A percentile compares a stretch with the other conserved stretches of the same genome.
Evolutionary conservation across 805 yeast genomes (phyloP).

Genomic region (Candida khao-thaluensis): DNA sequence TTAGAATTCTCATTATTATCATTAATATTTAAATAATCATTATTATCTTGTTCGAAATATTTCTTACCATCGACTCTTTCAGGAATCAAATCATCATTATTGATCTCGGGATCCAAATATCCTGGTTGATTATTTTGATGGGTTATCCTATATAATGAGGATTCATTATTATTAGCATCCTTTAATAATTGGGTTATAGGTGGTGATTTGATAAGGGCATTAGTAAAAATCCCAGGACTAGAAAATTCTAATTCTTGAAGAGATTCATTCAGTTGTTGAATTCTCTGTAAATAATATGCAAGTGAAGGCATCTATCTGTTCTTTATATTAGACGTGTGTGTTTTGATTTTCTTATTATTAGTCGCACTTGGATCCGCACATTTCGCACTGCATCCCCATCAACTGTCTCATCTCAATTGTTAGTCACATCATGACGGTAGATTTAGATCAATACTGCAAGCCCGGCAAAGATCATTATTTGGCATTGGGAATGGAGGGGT

Average conservation of each 20-base stretch:
- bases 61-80: conserved; percentile 52
- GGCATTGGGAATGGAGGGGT: conserved; percentile 93
- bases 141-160: conserved; percentile 45
- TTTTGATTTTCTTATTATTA: conserved; percentile 1
- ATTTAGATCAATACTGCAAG: conserved; percentile 45
- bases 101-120: conserved; percentile 3
- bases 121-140: conserved; percentile 11
- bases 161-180: conserved; percentile 57
- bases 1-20: conserved; percentile 23
- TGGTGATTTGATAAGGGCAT: conserved; percentile 54
- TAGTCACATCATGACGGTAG: conserved; percentile 32
- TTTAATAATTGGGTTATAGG: conserved; percentile 56
- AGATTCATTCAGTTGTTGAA: conserved; percentile 40
- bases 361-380: not conserved
- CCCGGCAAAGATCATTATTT: conserved; percentile 52
- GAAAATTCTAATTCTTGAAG: conserved; percentile 47
- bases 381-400: not conserved
- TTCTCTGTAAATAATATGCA: conserved; percentile 26
- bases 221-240: conserved; percentile 63
- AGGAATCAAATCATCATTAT: conserved; percentile 21
- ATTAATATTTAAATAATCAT: conserved; percentile 17
- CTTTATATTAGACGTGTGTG: conserved; percentile 1
- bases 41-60: conserved; percentile 32
- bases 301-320: conserved; percentile 16
- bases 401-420: conserved; percentile 5